phyloP scores from a whole-genome alignment of 2,329 filamentous ascomycete genomes.

The Rhinocladiella mackenziei region DNA sequence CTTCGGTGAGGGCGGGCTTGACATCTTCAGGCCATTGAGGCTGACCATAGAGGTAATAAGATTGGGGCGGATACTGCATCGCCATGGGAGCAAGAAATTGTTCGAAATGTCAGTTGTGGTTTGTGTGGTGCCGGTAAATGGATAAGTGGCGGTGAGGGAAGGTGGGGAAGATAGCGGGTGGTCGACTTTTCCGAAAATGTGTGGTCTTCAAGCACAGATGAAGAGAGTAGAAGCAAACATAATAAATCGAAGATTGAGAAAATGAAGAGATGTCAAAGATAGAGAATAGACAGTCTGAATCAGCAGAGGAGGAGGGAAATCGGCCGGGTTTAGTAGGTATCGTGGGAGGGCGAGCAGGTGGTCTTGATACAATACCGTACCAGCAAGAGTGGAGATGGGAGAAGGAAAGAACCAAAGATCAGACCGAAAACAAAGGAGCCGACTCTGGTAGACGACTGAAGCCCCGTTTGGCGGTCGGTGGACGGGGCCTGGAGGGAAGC shows the following conservation, averaged over 20 bases:
- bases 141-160: conserved; percentile 23
- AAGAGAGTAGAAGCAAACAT: conserved; percentile 11
- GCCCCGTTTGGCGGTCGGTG: conserved; percentile 14
- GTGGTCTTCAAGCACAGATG: conserved; percentile 1
- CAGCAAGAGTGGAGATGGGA: conserved; percentile 10
- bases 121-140: conserved; percentile 16
- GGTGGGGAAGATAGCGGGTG: conserved; percentile 17
- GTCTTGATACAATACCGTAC: conserved; percentile 24
- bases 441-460: conserved; percentile 12
- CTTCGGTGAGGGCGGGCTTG: conserved; percentile 41
- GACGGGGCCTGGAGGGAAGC: conserved; percentile 6
- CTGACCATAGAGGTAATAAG: conserved; percentile 42
- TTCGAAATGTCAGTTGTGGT: conserved; percentile 11
- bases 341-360: conserved; percentile 3
- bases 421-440: conserved; percentile 22
- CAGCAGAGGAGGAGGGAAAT: conserved; percentile 10
- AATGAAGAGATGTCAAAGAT: conserved; percentile 11
- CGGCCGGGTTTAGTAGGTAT: conserved; percentile 20
- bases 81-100: conserved; percentile 21
- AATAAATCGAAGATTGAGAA: conserved; percentile 1
- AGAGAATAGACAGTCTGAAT: conserved; percentile 11
- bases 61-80: conserved; percentile 43
- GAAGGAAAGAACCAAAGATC: conserved; percentile 12
- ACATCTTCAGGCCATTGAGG: conserved; percentile 42
- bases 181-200: conserved; percentile 12